These are phyloP conservation scores for Wickerhamiella domercqiae DNA, from an alignment of 805 yeast species.

Conservation along the genomic window DNA sequence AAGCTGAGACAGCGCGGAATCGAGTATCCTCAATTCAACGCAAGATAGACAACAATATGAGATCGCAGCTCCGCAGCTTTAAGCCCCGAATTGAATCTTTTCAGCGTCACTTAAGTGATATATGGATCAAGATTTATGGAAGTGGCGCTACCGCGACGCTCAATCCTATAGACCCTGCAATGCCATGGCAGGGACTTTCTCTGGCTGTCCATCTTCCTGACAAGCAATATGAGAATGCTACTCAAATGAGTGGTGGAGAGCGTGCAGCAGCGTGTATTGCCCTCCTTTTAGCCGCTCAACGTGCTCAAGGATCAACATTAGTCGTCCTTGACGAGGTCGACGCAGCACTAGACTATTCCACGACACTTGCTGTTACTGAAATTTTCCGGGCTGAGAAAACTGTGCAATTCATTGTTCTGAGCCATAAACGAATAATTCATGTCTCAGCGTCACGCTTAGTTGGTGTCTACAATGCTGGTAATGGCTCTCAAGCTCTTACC, in stretches of 20 bases:
- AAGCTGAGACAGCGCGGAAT: background rate
- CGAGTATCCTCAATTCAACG: background rate
- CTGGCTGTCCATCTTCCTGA: slow-evolving; percentile 94
- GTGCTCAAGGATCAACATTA: slow-evolving; percentile 85
- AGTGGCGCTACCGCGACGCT: slow-evolving; percentile 75
- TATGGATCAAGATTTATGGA: slow-evolving; percentile 76
- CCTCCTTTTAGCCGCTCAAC: slow-evolving; percentile 75
- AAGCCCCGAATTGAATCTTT: background rate
- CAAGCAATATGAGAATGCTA: slow-evolving; percentile 87
- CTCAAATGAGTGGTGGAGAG: slow-evolving; percentile 88
- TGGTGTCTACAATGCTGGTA: slow-evolving; percentile 55
- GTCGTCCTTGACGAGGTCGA: slow-evolving; percentile 96
- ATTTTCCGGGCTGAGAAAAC: slow-evolving; percentile 37
- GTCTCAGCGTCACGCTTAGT: slow-evolving; percentile 82
- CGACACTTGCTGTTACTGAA: slow-evolving; percentile 79
- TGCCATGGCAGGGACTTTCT: slow-evolving; percentile 75
- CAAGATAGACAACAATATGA: background rate
- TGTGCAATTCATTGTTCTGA: slow-evolving; percentile 76
- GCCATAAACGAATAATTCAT: slow-evolving; percentile 72
- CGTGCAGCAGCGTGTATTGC: slow-evolving; percentile 94
- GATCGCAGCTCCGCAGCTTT: background rate
- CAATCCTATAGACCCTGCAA: slow-evolving; percentile 75
- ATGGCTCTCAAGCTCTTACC: background rate
- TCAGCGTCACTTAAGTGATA: slow-evolving; percentile 29
- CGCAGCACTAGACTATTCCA: slow-evolving; percentile 86